phyloP scores from a whole-genome alignment of 257 asterid genomes.

The Catharanthus roseus region DNA sequence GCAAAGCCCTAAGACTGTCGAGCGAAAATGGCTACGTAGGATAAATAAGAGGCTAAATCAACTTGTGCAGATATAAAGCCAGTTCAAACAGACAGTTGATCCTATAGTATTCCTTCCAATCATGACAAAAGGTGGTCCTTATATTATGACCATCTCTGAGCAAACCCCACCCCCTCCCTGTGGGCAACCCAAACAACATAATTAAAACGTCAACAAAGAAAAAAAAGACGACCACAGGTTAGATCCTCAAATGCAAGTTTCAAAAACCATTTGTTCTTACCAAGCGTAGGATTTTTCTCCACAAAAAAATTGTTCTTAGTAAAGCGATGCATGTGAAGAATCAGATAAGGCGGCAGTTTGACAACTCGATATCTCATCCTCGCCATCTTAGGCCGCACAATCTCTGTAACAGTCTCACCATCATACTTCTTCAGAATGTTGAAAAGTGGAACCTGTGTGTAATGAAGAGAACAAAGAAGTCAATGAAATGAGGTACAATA shows the following conservation, averaged over 20 bases:
- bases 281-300: slow-evolving; percentile 97
- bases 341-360: slow-evolving; percentile 70
- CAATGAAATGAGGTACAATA: background rate
- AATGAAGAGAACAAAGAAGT: slow-evolving; percentile 8
- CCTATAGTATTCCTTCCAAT: background rate
- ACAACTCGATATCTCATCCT: slow-evolving; percentile 93
- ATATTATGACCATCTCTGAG: background rate
- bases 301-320: slow-evolving; percentile 90
- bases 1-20: too few species aligned
- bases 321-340: slow-evolving; percentile 86
- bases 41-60: too few species aligned
- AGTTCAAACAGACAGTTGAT: background rate
- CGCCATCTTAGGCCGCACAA: slow-evolving; percentile 84
- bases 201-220: background rate
- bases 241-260: background rate
- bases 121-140: background rate
- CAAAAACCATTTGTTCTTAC: slow-evolving; percentile 35
- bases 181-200: background rate
- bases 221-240: background rate
- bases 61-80: too few species aligned
- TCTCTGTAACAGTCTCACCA: slow-evolving; percentile 87
- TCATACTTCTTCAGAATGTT: slow-evolving; percentile 92
- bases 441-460: slow-evolving; percentile 84
- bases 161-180: too few species aligned
- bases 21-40: too few species aligned